Conservation (phyloP, 805 yeast genomes). For the Wickerhamiella vanderwaltii region DNA sequence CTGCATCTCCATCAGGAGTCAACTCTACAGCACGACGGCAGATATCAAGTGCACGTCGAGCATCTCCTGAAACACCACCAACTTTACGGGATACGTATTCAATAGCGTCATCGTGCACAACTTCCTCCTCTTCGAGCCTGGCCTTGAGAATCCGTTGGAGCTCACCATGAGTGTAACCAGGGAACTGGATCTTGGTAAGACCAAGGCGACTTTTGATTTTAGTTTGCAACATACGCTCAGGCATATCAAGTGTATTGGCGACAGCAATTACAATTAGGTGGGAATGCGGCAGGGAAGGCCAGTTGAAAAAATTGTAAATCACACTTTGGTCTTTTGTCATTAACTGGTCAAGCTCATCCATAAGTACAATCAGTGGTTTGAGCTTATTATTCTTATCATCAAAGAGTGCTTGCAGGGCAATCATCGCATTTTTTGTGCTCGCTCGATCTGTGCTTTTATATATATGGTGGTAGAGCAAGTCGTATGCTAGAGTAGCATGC, state of each 20-base stretch:
- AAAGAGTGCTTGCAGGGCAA: conserved; percentile 61
- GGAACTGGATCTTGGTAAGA: conserved; percentile 69
- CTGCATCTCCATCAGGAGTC: conserved; percentile 14
- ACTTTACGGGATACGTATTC: conserved; percentile 89
- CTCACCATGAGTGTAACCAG: conserved; percentile 77
- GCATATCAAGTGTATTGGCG: conserved; percentile 95
- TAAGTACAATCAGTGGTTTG: conserved; percentile 37
- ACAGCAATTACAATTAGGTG: conserved; percentile 80
- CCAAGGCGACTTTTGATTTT: conserved; percentile 90
- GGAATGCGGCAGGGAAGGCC: conserved; percentile 82
- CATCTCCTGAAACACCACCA: conserved; percentile 96
- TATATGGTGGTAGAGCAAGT: conserved; percentile 65
- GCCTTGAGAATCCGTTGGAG: conserved; percentile 61
- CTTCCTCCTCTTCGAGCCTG: conserved; percentile 44
- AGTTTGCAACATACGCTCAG: conserved; percentile 76
- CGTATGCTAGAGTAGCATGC: conserved; percentile 72
- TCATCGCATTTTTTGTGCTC: conserved; percentile 39
- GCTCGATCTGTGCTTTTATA: conserved; percentile 34
- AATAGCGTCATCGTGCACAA: conserved; percentile 40
- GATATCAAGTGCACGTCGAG: conserved; percentile 78
- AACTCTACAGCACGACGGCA: conserved; percentile 82
- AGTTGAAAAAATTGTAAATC: conserved; percentile 91
- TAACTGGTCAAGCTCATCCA: conserved; percentile 91
- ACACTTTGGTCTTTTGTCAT: conserved; percentile 67
- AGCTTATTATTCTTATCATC: conserved; percentile 17